Base-by-base conservation (phyloP, 495 filamentous ascomycete species). In the Schizothecium vesticola region DNA sequence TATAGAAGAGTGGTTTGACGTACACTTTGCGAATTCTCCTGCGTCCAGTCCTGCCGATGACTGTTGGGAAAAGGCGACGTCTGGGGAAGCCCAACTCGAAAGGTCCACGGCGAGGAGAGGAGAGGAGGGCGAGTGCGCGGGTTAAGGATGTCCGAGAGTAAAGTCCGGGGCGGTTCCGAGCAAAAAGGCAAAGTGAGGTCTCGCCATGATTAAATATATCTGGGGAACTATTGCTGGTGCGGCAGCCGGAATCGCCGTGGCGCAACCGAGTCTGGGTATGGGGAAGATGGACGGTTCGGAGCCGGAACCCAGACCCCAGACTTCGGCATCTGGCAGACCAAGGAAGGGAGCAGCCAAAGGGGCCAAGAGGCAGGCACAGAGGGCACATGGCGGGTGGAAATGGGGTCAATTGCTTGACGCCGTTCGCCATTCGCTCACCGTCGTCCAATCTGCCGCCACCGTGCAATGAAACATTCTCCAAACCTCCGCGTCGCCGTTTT, bases 171-270 rank as follows among this genome's bases (percentile, higher is more conserved):
- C 36, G 55, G 23, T 19, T 19, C 67, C 57, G 56, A 71, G 61
- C 68, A 69, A 59, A 29, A 69, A 65, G 60, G 57, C 65, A 58
- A 64, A 36, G 63, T 65, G 68, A 66, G 61, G 62, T 71, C 69
- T 56, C 58, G 62, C 69, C 70, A 73, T 68, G 70, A 73, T 61
- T 70, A 73, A 73, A 74, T 74, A 74, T 74, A 76, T 58, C 59
- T 67, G 63, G 65, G 63, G 69, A 66, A 56, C 66, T 73, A 71
- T 71, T 67, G 64, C 31, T 63, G 61, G 57, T 51, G 43, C 64
- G 63, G 55, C 63, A 29, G 51, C 43, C 55, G 16, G 22, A 55
- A 66, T 26, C 21, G 56, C 23, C 31, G 29, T 43, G 65, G 43
- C 43, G 19, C 19, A 51, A 51, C 43, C 43, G 43, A 51, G 43